Percentiles rank a stretch among this genome's conserved stretches.
phyloP scores from a whole-genome alignment of 2,329 filamentous ascomycete genomes.

The Talaromyces islandicus region DNA sequence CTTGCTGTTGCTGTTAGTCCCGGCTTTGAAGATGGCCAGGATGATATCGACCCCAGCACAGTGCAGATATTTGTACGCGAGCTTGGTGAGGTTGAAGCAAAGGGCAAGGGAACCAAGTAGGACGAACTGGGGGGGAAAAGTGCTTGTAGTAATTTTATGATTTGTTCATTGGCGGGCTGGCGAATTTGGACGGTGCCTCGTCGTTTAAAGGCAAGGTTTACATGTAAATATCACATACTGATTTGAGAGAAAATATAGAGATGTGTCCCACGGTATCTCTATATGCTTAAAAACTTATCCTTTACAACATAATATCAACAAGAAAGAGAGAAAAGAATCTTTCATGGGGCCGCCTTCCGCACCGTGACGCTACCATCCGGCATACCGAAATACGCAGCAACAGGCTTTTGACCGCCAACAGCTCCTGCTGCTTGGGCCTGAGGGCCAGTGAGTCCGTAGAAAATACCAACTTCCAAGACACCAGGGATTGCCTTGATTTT shows the following conservation, averaged over 20 bases:
- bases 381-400: conserved; percentile 94
- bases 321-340: not conserved
- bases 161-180: conserved; percentile 9
- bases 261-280: not conserved
- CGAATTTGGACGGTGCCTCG: not conserved
- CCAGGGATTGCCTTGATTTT: conserved; percentile 76
- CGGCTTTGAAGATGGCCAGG: conserved; percentile 81
- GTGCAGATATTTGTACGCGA: conserved; percentile 76
- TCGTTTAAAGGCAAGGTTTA: not conserved
- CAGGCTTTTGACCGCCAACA: conserved; percentile 76
- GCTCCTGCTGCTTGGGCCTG: conserved; percentile 58
- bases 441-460: conserved; percentile 72
- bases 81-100: conserved; percentile 79
- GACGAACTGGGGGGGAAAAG: not conserved
- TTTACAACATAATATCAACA: not conserved
- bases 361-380: conserved; percentile 64
- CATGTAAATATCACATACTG: not conserved
- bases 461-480: conserved; percentile 87
- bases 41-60: conserved; percentile 66
- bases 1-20: conserved; percentile 77
- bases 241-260: conserved; percentile 5
- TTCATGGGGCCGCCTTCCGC: conserved; percentile 31
- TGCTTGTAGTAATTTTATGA: not conserved
- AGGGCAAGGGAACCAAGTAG: conserved; percentile 71
- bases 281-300: not conserved